phyloP scores from a whole-genome alignment of 2,329 filamentous ascomycete species.

The Exophiala lecanii-corni region DNA sequence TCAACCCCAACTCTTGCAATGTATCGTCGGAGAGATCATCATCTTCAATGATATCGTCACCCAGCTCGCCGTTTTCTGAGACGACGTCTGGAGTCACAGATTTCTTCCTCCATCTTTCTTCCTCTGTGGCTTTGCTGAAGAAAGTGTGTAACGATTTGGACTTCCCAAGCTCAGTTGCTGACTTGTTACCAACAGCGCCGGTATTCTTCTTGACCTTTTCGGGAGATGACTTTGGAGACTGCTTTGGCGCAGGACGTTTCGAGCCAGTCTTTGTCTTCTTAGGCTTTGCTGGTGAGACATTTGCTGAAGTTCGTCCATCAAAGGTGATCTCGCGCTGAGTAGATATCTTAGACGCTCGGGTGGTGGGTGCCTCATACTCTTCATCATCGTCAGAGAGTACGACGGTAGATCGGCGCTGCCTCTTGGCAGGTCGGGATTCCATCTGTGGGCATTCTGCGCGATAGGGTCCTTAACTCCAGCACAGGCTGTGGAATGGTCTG shows the following conservation, averaged over 20 bases:
- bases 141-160: constrained; percentile 39
- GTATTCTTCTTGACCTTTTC: constrained; percentile 30
- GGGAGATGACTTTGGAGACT: constrained; percentile 31
- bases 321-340: constrained; percentile 20
- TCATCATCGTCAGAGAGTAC: constrained; percentile 24
- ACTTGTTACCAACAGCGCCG: too few species aligned
- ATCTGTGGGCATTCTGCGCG: constrained; percentile 22
- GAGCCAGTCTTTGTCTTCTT: constrained; percentile 7
- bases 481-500: neutral
- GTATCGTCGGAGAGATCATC: constrained; percentile 35
- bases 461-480: neutral
- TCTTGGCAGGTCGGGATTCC: constrained; percentile 27
- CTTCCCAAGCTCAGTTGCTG: constrained; percentile 21
- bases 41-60: constrained; percentile 32
- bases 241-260: constrained; percentile 10
- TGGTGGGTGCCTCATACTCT: constrained; percentile 5
- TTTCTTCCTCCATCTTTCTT: constrained; percentile 36
- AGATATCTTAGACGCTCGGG: constrained; percentile 7
- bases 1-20: constrained; percentile 31
- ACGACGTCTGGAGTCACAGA: constrained; percentile 26
- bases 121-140: constrained; percentile 37
- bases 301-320: constrained; percentile 19
- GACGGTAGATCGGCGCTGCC: constrained; percentile 25
- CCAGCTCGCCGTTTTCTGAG: constrained; percentile 19
- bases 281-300: constrained; percentile 13